Conservation (phyloP, 768 basidiomycete genomes). For the Termitomyces sp. region DNA sequence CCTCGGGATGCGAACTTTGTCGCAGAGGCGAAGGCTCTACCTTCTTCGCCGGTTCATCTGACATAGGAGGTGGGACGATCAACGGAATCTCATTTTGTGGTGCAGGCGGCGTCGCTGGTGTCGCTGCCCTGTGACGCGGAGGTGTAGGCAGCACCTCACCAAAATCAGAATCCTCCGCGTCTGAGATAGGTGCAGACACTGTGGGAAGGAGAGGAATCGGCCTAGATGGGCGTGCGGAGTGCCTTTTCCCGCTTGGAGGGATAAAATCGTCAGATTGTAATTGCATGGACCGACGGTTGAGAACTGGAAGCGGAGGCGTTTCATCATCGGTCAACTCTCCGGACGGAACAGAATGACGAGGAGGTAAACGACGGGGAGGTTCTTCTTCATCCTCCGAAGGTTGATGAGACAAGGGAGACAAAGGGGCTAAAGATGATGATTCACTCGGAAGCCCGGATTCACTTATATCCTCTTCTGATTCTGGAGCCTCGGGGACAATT, state of each 20-base stretch:
- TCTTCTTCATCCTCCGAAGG: constrained; percentile 13
- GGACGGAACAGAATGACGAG: constrained; percentile 2
- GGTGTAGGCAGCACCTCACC: constrained; percentile 30
- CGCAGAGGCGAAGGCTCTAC: constrained; percentile 12
- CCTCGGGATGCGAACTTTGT: constrained; percentile 8
- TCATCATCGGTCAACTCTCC: constrained; percentile 14
- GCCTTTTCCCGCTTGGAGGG: not conserved
- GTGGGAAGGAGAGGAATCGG: constrained; percentile 14
- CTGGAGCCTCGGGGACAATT: constrained; percentile 22
- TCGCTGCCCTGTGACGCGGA: constrained; percentile 15
- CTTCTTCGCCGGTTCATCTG: constrained; percentile 5
- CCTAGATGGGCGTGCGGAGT: constrained; percentile 9
- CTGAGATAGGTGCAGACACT: constrained; percentile 10
- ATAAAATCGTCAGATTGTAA: constrained; percentile 2
- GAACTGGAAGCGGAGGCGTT: constrained; percentile 16
- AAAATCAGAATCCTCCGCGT: constrained; percentile 27
- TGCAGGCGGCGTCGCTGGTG: constrained; percentile 9
- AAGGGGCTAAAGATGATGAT: not conserved
- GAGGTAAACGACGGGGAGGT: constrained; percentile 11
- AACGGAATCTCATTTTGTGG: constrained; percentile 14
- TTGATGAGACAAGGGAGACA: not conserved
- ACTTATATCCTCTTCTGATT: constrained; percentile 20
- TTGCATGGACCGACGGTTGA: constrained; percentile 10
- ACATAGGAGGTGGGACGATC: constrained; percentile 17
- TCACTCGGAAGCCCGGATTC: constrained; percentile 3